Conservation (phyloP, 2,329 filamentous ascomycete species). For the Ophiostoma triangulosporum region DNA sequence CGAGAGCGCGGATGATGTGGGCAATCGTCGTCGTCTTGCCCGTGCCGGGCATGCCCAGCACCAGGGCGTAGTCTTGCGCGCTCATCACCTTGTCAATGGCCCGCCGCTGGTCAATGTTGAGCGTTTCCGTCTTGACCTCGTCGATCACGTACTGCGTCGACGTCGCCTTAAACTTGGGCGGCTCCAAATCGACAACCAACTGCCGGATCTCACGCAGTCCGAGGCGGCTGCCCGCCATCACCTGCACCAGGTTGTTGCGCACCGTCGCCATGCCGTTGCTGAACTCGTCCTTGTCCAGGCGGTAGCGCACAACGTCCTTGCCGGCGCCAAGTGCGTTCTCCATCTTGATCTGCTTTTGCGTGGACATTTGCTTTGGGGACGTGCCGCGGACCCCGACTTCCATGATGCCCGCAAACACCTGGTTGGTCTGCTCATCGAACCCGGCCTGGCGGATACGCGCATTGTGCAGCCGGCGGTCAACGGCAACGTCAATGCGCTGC, state of each 20-base stretch:
- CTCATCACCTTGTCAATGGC: conserved; percentile 94
- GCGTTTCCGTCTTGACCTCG: conserved; percentile 40
- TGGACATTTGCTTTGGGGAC: no score
- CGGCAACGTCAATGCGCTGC: conserved; percentile 68
- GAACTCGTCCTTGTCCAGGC: conserved; percentile 95
- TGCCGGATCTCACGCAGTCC: conserved; percentile 60
- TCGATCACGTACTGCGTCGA: conserved; percentile 48
- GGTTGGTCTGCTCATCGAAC: conserved; percentile 66
- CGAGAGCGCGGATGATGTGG: conserved; percentile 84
- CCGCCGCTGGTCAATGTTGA: conserved; percentile 76
- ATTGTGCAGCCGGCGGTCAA: conserved; percentile 83
- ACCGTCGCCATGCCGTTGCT: conserved; percentile 94
- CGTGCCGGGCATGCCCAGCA: conserved; percentile 95
- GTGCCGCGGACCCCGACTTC: conserved; percentile 31
- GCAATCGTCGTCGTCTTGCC: conserved; percentile 98
- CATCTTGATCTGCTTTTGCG: not conserved
- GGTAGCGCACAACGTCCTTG: conserved; percentile 51
- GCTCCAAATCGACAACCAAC: conserved; percentile 63
- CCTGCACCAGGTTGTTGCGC: conserved; percentile 81
- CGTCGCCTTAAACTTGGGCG: conserved; percentile 58
- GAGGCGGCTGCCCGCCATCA: conserved; percentile 70
- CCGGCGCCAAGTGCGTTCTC: conserved; percentile 18
- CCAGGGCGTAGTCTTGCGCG: conserved; percentile 88
- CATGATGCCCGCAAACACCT: conserved; percentile 86
- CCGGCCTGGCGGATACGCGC: conserved; percentile 60